Percentiles rank a stretch among this genome's conserved stretches.
These are phyloP conservation scores for Byssoonygena ceratinophila DNA, from an alignment of 2,329 filamentous ascomycete species.

Conservation along the genomic window DNA sequence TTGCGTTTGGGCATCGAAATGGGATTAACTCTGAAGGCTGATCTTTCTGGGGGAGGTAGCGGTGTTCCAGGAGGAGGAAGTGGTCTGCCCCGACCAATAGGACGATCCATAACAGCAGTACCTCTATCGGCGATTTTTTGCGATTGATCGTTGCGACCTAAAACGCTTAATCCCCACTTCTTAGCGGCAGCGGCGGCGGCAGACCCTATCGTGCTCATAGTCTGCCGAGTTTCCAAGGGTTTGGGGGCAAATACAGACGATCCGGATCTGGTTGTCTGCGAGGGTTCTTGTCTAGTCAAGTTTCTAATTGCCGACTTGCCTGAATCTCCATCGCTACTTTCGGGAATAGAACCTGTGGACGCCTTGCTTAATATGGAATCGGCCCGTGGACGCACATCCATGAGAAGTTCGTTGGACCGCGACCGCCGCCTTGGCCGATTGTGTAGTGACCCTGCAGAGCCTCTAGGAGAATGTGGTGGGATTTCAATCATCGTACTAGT, in stretches of 20 bases:
- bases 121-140: slow-evolving; percentile 34
- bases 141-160: slow-evolving; percentile 33
- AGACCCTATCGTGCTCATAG: slow-evolving; percentile 36
- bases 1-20: slow-evolving; percentile 56
- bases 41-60: slow-evolving; percentile 57
- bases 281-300: background rate
- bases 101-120: slow-evolving; percentile 46
- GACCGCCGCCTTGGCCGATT: slow-evolving; percentile 2
- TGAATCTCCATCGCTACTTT: slow-evolving; percentile 4
- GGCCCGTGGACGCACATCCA: background rate
- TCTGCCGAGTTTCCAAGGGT: slow-evolving; percentile 23
- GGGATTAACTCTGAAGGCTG: slow-evolving; percentile 45
- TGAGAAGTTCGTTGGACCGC: background rate
- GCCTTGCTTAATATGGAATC: slow-evolving; percentile 9
- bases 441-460: background rate
- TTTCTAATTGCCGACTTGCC: background rate
- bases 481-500: slow-evolving; percentile 57
- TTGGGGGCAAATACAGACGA: background rate
- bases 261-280: background rate
- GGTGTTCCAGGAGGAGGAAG: slow-evolving; percentile 72
- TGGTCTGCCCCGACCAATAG: slow-evolving; percentile 73
- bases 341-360: slow-evolving; percentile 4
- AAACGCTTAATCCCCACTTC: slow-evolving; percentile 49
- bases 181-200: slow-evolving; percentile 50
- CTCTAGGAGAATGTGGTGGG: slow-evolving; percentile 47